Conservation (phyloP, 306 rosid genomes). For the Hippophae tibetana region DNA sequence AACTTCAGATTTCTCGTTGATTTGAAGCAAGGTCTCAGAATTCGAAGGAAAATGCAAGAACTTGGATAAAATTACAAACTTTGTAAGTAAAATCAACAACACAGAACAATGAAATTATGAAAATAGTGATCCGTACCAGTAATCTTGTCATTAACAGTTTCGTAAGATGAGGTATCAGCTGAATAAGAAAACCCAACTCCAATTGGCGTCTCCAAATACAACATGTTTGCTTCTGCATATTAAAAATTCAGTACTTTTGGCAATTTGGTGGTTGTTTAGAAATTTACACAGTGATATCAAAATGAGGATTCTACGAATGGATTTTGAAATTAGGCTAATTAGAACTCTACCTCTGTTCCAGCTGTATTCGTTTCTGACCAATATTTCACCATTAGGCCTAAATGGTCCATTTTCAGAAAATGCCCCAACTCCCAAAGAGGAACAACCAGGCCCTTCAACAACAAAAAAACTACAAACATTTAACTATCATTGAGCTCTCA, state of each 20-base stretch:
- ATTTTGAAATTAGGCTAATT: no score
- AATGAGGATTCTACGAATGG: background rate
- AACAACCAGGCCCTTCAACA: conserved; percentile 49
- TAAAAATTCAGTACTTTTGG: background rate
- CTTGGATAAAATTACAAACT: no score
- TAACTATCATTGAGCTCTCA: no score
- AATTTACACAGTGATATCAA: background rate
- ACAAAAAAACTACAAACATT: background rate
- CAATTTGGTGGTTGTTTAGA: background rate
- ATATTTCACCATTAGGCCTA: conserved; percentile 37
- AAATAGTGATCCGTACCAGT: conserved; percentile 24
- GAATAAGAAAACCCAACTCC: conserved; percentile 58
- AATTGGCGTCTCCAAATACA: conserved; percentile 48
- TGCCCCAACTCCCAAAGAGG: conserved; percentile 58
- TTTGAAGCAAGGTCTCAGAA: no score
- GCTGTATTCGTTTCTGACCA: conserved; percentile 37
- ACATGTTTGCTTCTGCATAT: conserved; percentile 49
- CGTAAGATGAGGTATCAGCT: conserved; percentile 34
- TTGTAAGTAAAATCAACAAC: background rate
- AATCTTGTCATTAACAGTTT: conserved; percentile 39
- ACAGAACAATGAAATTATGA: background rate
- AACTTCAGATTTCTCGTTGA: no score
- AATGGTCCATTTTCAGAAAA: conserved; percentile 56
- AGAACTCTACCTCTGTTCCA: conserved; percentile 39
- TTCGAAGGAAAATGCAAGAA: no score